Percentiles rank a stretch among this genome's conserved stretches.
Evolutionary conservation across 768 basidiomycete genomes (phyloP).

Genomic region (Hirschioporus abietinus): DNA sequence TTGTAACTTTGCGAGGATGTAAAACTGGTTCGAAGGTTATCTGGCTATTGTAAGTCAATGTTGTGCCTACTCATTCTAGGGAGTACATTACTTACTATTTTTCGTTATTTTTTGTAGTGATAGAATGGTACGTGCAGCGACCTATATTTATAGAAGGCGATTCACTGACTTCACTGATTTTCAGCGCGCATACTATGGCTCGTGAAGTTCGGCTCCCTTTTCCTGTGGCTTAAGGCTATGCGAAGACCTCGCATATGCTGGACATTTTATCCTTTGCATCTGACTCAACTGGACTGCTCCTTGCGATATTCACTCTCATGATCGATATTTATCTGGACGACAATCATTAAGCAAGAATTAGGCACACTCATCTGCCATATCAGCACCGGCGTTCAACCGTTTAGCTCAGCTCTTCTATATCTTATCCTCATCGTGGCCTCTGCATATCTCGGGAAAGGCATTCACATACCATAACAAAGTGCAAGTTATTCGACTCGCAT

Average conservation of each 20-base stretch:
- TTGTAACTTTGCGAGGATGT: slow-evolving; percentile 85
- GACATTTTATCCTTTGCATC: slow-evolving; percentile 3
- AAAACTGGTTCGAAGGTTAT: slow-evolving; percentile 91
- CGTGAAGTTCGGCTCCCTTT: slow-evolving; percentile 25
- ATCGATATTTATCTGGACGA: not conserved
- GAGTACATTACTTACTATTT: slow-evolving; percentile 8
- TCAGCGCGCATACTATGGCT: slow-evolving; percentile 62
- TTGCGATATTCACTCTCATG: slow-evolving; percentile 3
- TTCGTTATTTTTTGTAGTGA: slow-evolving; percentile 37
- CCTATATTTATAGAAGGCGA: slow-evolving; percentile 2
- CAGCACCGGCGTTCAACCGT: not conserved
- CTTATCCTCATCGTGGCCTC: not conserved
- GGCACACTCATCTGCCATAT: not conserved
- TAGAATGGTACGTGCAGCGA: slow-evolving; percentile 40
- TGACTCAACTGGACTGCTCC: not conserved
- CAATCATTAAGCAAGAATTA: not conserved
- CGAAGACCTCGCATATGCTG: not conserved
- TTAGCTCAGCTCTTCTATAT: not conserved
- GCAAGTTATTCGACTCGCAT: not conserved
- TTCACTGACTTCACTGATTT: slow-evolving; percentile 17
- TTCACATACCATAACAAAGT: not conserved
- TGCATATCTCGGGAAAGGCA: not conserved
- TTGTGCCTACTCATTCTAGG: not conserved
- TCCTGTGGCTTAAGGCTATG: not conserved
- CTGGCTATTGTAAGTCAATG: slow-evolving; percentile 65